These are phyloP conservation scores for Gyrodon lividus DNA, from an alignment of 768 basidiomycete species.

Conservation along the genomic window DNA sequence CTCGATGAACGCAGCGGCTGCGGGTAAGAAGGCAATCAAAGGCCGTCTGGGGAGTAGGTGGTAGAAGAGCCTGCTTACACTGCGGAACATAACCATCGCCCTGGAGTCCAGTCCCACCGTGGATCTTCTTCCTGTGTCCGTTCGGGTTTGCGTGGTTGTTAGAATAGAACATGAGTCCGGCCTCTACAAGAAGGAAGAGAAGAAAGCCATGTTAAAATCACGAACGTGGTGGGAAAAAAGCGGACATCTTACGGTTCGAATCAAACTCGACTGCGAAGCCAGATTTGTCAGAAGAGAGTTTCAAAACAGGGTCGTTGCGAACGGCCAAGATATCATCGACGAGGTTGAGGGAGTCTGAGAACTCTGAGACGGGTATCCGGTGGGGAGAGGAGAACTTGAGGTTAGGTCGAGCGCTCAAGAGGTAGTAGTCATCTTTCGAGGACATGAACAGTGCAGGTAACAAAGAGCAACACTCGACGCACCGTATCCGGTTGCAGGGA, in stretches of 20 bases:
- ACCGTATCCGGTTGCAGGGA: slow-evolving; percentile 65
- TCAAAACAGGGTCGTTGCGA: slow-evolving; percentile 45
- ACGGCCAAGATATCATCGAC: slow-evolving; percentile 31
- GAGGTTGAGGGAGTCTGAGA: slow-evolving; percentile 46
- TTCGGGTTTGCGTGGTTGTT: slow-evolving; percentile 50
- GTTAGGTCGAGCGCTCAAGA: slow-evolving; percentile 41
- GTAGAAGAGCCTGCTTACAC: slow-evolving; percentile 40
- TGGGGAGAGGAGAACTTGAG: slow-evolving; percentile 41
- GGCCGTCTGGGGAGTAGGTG: not conserved
- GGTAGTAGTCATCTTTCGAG: slow-evolving; percentile 63
- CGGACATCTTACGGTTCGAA: slow-evolving; percentile 61
- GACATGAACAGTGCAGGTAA: not conserved
- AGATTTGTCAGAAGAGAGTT: slow-evolving; percentile 54
- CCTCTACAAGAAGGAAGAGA: slow-evolving; percentile 43
- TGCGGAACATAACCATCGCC: slow-evolving; percentile 60
- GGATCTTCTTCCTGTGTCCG: slow-evolving; percentile 66
- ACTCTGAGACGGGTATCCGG: slow-evolving; percentile 43
- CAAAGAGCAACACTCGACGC: not conserved
- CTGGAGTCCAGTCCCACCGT: slow-evolving; percentile 64
- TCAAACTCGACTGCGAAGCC: slow-evolving; percentile 62
- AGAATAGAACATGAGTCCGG: slow-evolving; percentile 74
- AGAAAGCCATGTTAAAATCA: not conserved
- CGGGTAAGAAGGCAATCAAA: too few relatives aligned
- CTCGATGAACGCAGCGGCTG: slow-evolving; percentile 67
- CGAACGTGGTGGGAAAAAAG: not conserved